A percentile compares a stretch with the other conserved stretches of the same genome.
These are phyloP conservation scores for Leptoxyphium fumago DNA, from an alignment of 2,329 filamentous ascomycete genomes.

Conservation along the genomic window DNA sequence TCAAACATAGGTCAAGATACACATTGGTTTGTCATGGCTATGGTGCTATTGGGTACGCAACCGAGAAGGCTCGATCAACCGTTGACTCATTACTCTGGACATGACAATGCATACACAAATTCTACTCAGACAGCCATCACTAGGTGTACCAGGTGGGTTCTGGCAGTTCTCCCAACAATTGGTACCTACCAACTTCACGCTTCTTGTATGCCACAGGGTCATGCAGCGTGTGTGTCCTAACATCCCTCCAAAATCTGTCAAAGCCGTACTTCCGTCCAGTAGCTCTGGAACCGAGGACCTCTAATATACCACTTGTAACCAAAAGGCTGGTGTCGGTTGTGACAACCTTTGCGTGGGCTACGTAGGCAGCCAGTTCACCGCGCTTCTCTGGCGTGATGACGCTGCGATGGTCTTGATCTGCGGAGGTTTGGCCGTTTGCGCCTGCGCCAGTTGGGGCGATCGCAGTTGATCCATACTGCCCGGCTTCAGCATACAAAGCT, in stretches of 20 bases:
- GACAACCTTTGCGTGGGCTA: constrained; percentile 48
- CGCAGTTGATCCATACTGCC: constrained; percentile 13
- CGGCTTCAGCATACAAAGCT: constrained; percentile 28
- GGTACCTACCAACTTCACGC: constrained; percentile 43
- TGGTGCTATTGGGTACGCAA: too few relatives aligned
- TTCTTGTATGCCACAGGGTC: constrained; percentile 56
- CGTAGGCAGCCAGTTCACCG: constrained; percentile 47
- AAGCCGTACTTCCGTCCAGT: constrained; percentile 45
- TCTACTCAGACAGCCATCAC: not conserved
- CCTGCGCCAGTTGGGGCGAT: constrained; percentile 4
- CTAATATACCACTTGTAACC: constrained; percentile 48
- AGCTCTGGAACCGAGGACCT: constrained; percentile 45
- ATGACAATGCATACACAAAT: too few relatives aligned
- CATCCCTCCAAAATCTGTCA: constrained; percentile 51
- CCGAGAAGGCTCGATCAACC: too few relatives aligned
- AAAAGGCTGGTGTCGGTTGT: constrained; percentile 44
- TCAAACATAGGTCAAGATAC: too few relatives aligned
- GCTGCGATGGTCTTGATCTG: constrained; percentile 15
- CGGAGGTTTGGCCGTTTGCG: constrained; percentile 8
- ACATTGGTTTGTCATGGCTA: too few relatives aligned
- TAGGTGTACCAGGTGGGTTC: constrained; percentile 49
- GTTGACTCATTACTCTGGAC: too few relatives aligned
- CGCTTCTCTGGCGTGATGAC: constrained; percentile 37
- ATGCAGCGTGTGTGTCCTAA: constrained; percentile 51
- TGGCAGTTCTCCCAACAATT: constrained; percentile 41